Evolutionary conservation across 2,329 filamentous ascomycete genomes (phyloP).

Genomic region (Exophiala lecanii-corni): DNA sequence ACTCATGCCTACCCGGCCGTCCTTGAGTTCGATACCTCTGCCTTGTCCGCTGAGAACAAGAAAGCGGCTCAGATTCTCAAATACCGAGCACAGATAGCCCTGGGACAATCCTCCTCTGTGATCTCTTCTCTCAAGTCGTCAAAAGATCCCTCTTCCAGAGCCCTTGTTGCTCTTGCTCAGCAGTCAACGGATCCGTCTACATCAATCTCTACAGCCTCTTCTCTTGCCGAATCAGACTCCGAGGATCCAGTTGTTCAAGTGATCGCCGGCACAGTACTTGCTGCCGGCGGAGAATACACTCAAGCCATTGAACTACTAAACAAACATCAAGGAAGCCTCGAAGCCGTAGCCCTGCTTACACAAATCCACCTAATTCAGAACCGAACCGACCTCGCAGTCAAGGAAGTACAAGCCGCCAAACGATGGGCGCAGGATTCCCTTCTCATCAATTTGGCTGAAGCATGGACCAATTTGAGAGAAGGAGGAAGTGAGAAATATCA

Average conservation of each 20-base stretch:
- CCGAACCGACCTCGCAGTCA: conserved; percentile 80
- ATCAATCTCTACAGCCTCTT: conserved; percentile 61
- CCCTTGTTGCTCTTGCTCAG: conserved; percentile 71
- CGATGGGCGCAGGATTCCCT: conserved; percentile 94
- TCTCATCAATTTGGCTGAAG: conserved; percentile 89
- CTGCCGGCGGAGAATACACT: conserved; percentile 74
- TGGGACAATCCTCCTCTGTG: conserved; percentile 72
- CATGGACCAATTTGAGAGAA: conserved; percentile 85
- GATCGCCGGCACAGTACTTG: conserved; percentile 73
- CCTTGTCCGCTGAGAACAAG: conserved; percentile 73
- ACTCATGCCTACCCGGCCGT: conserved; percentile 82
- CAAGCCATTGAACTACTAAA: conserved; percentile 74
- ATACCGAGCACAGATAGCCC: conserved; percentile 76
- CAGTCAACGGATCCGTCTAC: conserved; percentile 56
- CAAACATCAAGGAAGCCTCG: conserved; percentile 76
- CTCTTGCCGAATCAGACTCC: conserved; percentile 60
- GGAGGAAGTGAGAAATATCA: conserved; percentile 96
- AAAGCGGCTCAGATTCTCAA: conserved; percentile 72
- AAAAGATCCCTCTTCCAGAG: conserved; percentile 66
- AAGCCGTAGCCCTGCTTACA: conserved; percentile 77
- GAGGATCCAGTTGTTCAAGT: conserved; percentile 81
- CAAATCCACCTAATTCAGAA: conserved; percentile 93
- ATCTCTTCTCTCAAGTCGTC: conserved; percentile 62
- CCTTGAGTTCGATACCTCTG: conserved; percentile 75
- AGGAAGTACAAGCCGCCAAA: conserved; percentile 80